Evolutionary conservation across 2,329 filamentous ascomycete species (phyloP).

Genomic region (Penicillium palitans): DNA sequence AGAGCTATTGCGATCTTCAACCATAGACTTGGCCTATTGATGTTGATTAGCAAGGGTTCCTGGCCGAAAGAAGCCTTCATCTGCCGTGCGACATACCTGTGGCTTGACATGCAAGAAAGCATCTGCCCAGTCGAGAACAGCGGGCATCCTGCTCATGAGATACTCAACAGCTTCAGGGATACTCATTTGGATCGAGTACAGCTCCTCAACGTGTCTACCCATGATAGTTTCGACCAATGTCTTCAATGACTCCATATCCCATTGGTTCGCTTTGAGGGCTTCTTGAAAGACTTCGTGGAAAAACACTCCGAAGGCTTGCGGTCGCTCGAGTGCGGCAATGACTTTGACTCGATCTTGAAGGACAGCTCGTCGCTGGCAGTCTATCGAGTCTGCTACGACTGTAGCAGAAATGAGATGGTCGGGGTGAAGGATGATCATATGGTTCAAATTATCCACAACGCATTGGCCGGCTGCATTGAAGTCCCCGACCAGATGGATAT

Average conservation of each 20-base stretch:
- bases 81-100: conserved; percentile 51
- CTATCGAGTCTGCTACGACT: conserved; percentile 93
- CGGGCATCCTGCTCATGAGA: conserved; percentile 77
- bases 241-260: conserved; percentile 69
- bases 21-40: conserved; percentile 63
- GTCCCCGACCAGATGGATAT: conserved; percentile 80
- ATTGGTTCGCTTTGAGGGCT: conserved; percentile 77
- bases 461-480: conserved; percentile 72
- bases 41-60: conserved; percentile 29
- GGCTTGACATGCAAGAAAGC: conserved; percentile 74
- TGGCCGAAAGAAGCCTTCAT: not conserved
- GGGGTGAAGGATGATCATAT: conserved; percentile 88
- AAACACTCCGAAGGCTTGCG: conserved; percentile 88
- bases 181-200: conserved; percentile 82
- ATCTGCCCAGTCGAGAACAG: conserved; percentile 79
- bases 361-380: conserved; percentile 84
- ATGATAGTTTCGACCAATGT: conserved; percentile 67
- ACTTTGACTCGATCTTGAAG: conserved; percentile 94
- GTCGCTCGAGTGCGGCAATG: conserved; percentile 73
- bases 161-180: conserved; percentile 73
- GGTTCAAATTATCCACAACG: conserved; percentile 77
- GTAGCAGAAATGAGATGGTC: conserved; percentile 95
- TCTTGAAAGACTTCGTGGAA: conserved; percentile 95
- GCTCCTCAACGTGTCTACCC: conserved; percentile 78
- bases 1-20: conserved; percentile 76